A percentile compares a stretch with the other conserved stretches of the same genome.
phyloP scores from a whole-genome alignment of 1,139 yeast genomes.

The Blastobotrys niveus region DNA sequence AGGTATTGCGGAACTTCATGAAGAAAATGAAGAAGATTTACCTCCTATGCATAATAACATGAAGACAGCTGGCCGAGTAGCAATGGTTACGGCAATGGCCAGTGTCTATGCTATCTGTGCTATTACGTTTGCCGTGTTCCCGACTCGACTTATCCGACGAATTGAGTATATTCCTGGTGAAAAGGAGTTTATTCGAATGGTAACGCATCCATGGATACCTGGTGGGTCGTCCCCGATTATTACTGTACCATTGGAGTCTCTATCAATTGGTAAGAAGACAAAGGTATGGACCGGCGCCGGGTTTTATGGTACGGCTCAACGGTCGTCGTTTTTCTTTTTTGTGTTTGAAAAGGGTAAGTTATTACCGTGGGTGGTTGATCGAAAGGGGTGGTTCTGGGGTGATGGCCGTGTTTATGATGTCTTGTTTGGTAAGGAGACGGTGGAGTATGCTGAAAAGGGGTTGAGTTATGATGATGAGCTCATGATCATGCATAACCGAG shows the following conservation, averaged over 20 bases:
- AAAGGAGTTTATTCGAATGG: slow-evolving; percentile 52
- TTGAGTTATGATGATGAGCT: slow-evolving; percentile 55
- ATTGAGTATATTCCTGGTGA: slow-evolving; percentile 65
- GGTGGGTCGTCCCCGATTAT: slow-evolving; percentile 71
- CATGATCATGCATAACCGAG: slow-evolving; percentile 28
- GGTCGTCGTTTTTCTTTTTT: slow-evolving; percentile 66
- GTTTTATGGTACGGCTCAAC: slow-evolving; percentile 76
- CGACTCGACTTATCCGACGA: slow-evolving; percentile 65
- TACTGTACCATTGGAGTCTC: slow-evolving; percentile 54
- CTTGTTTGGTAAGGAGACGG: slow-evolving; percentile 68
- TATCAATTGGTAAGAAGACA: slow-evolving; percentile 55
- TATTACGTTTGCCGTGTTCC: slow-evolving; percentile 44
- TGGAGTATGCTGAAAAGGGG: slow-evolving; percentile 73
- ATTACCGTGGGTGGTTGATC: slow-evolving; percentile 71
- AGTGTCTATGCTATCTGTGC: slow-evolving; percentile 42
- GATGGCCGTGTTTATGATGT: slow-evolving; percentile 83
- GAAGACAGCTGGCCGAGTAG: slow-evolving; percentile 38
- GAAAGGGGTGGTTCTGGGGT: slow-evolving; percentile 88
- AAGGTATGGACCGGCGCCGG: slow-evolving; percentile 84
- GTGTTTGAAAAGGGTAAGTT: slow-evolving; percentile 52
- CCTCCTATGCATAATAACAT: slow-evolving; percentile 35
- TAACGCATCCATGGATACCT: slow-evolving; percentile 71
- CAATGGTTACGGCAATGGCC: slow-evolving; percentile 40
- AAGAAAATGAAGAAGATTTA: slow-evolving; percentile 47
- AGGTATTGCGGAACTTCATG: slow-evolving; percentile 52